Conservation (phyloP, 768 basidiomycete genomes). For the Piloderma croceum region DNA sequence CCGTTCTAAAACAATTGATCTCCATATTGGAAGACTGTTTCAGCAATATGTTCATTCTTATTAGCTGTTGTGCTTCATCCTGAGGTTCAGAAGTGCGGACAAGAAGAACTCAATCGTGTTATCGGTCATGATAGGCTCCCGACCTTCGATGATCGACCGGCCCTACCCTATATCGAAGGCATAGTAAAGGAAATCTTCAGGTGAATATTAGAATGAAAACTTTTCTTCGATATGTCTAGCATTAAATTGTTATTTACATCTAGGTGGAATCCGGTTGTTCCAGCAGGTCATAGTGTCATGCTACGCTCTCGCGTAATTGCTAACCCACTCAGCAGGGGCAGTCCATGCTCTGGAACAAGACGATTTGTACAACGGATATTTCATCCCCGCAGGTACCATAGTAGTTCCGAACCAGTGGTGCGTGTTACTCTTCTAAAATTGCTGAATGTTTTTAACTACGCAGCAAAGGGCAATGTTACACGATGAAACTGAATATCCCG, state of each 20-base stretch:
- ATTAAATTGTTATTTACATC: no score
- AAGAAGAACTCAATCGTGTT: conserved; percentile 19
- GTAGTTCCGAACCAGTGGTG: conserved; percentile 24
- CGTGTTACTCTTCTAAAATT: not conserved
- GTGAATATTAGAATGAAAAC: no score
- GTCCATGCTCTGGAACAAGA: conserved; percentile 27
- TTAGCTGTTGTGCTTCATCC: conserved; percentile 22
- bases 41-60: conserved; percentile 19
- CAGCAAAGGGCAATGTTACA: conserved; percentile 28
- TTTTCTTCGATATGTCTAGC: no score
- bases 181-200: conserved; percentile 20
- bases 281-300: not conserved
- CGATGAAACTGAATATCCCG: conserved; percentile 23
- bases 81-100: conserved; percentile 21
- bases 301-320: not conserved
- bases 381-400: conserved; percentile 27
- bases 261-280: not conserved
- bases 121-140: conserved; percentile 20
- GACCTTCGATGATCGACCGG: conserved; percentile 18
- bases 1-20: not conserved
- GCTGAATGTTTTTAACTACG: no score
- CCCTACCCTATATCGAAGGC: conserved; percentile 27
- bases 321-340: conserved; percentile 11
- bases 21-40: conserved; percentile 16
- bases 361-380: conserved; percentile 30